Base-by-base conservation (phyloP, 306 rosid genomes). In the Quercus wislizeni region DNA sequence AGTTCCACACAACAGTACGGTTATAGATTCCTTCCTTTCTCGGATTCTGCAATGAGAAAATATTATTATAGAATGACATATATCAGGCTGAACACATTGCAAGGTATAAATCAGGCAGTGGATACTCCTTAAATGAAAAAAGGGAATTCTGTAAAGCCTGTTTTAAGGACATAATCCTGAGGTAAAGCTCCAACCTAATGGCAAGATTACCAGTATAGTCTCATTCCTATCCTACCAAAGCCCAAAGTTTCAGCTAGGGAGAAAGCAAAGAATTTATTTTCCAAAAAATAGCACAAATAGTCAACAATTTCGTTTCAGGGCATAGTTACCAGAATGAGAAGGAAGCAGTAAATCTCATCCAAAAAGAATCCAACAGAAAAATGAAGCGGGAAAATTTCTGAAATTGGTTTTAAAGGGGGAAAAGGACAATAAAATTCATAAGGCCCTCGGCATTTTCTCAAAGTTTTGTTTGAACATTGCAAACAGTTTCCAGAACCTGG, bases 21-120 rank as follows among this genome's bases (percentile, higher is more conserved):
- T 94, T 64, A 92, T 89, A 65, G 98, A 94, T 83, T 91, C 98
- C 91, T 94, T 94, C 88, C 91, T 76, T 84, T 94, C 98, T 52
- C 98, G 90, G 69, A 94, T 84, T 86, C 97, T 94, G 88, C 82
- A 72, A 6, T 2, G 30, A 79, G 61, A 75, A 76, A 68, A 67
- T 75, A 57, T 78, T 57, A 23, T 58, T 46, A 80, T 67, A 80
- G 27, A 67, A 18, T n/a, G 58, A 65, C 30, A 56, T 61, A 58
- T 56, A 70, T 67, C 43, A 41, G n/a, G 49, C 76, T 59, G 31
- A 56, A 7, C 5, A 57, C 73, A 74, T 4, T 18, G 25, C 30
- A 20, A 67, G 15, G 71, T 30, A 73, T 21, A 74, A 31, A n/a
- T 52, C 33, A 14, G 18, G 31, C n/a, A 77, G 46, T 27, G 20